These are phyloP conservation scores for Fimicolochytrium jonesii DNA, from an alignment of 192 early-diverging fungal species.

Conservation along the genomic window DNA sequence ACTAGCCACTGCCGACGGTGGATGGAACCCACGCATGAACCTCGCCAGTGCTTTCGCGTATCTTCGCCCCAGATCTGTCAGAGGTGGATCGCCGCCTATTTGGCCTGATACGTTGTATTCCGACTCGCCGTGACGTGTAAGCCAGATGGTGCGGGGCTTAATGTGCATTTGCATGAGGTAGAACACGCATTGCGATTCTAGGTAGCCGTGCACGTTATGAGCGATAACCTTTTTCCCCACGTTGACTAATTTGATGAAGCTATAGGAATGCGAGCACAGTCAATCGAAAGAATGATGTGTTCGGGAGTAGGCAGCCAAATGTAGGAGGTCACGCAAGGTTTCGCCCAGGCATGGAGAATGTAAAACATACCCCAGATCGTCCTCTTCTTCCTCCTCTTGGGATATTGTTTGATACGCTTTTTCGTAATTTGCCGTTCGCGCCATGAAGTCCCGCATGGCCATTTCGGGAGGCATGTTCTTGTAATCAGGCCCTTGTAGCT, in stretches of 20 bases:
- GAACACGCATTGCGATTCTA: constrained; percentile 91
- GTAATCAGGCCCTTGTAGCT: constrained; percentile 94
- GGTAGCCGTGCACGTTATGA: constrained; percentile 89
- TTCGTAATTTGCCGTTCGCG: constrained; percentile 88
- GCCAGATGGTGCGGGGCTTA: constrained; percentile 73
- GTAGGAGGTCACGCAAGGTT: too few relatives aligned
- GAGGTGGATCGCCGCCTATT: constrained; percentile 84
- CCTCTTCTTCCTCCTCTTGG: constrained; percentile 75
- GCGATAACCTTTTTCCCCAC: constrained; percentile 95
- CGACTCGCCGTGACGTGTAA: constrained; percentile 90
- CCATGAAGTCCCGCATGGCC: constrained; percentile 82
- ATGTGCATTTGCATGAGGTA: constrained; percentile 98
- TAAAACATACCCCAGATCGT: constrained; percentile 37
- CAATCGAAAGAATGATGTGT: too few relatives aligned
- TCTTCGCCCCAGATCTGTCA: constrained; percentile 65
- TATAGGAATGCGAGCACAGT: constrained; percentile 10
- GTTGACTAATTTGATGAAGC: constrained; percentile 95
- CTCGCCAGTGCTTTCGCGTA: constrained; percentile 71
- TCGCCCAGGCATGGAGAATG: too few relatives aligned
- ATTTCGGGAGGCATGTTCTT: constrained; percentile 71
- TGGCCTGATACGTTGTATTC: constrained; percentile 76
- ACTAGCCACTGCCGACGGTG: constrained; percentile 1
- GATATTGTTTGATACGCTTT: constrained; percentile 82
- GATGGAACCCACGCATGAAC: constrained; percentile 58
- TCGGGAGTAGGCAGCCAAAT: too few relatives aligned